These are phyloP conservation scores for Capsicum rhomboideum DNA, from an alignment of 257 asterid species.

Conservation along the genomic window DNA sequence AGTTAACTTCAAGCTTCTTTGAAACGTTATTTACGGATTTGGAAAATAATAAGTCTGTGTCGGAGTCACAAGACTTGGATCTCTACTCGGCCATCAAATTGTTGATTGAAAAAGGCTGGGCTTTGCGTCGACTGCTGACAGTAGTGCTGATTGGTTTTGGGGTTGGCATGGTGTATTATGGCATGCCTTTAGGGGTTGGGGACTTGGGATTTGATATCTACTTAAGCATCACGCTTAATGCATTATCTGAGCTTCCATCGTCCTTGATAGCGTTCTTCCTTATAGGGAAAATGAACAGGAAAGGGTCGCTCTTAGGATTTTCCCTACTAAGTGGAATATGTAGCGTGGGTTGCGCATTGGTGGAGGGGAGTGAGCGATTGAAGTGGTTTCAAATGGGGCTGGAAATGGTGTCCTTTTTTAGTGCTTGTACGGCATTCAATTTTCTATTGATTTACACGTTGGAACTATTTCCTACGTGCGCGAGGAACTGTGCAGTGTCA, in stretches of 20 bases:
- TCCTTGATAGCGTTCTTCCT: slow-evolving; percentile 24
- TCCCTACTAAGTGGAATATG: slow-evolving; percentile 40
- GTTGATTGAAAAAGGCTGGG: slow-evolving; percentile 40
- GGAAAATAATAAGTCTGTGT: background rate
- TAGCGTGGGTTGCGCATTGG: slow-evolving; percentile 36
- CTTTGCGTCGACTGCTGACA: slow-evolving; percentile 25
- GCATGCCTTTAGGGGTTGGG: slow-evolving; percentile 67
- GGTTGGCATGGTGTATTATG: slow-evolving; percentile 50
- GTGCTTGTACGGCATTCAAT: slow-evolving; percentile 44
- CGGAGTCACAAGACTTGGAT: slow-evolving; percentile 10
- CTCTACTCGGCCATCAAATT: slow-evolving; percentile 35
- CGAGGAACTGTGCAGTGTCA: slow-evolving; percentile 66
- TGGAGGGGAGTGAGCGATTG: background rate
- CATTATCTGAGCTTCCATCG: slow-evolving; percentile 52
- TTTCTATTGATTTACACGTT: slow-evolving; percentile 39
- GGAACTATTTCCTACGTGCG: slow-evolving; percentile 72
- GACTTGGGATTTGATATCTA: slow-evolving; percentile 35
- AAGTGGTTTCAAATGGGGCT: slow-evolving; percentile 28
- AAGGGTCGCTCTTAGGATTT: slow-evolving; percentile 20
- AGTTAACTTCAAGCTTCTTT: slow-evolving; percentile 39
- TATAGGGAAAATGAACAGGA: slow-evolving; percentile 33
- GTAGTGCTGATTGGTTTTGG: slow-evolving; percentile 55
- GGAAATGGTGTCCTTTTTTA: slow-evolving; percentile 45
- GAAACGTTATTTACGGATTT: slow-evolving; percentile 10
- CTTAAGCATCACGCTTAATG: slow-evolving; percentile 55